These are phyloP conservation scores for Fraxinus angustifolia DNA, from an alignment of 305 asterid genomes.

Conservation along the genomic window DNA sequence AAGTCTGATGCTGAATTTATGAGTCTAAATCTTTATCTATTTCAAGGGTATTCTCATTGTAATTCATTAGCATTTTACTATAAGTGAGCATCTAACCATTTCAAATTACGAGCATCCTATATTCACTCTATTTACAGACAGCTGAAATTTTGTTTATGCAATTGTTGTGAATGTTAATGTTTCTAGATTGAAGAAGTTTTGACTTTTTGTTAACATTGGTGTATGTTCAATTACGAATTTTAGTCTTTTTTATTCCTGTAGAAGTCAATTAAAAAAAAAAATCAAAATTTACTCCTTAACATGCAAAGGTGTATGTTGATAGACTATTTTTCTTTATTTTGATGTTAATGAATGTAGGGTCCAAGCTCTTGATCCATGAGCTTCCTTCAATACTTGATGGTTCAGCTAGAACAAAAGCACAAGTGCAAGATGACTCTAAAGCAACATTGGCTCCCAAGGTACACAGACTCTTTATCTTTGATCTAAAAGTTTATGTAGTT, in stretches of 20 bases:
- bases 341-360: constrained; percentile 47
- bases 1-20: neutral
- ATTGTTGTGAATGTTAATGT: neutral
- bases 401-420: constrained; percentile 67
- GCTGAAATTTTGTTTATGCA: neutral
- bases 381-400: constrained; percentile 84
- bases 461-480: constrained; percentile 8
- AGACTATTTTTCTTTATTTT: neutral
- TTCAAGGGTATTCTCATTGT: neutral
- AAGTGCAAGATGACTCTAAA: constrained; percentile 65
- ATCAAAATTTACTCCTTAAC: neutral
- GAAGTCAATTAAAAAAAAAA: neutral
- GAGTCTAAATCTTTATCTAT: neutral
- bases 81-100: neutral
- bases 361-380: constrained; percentile 72
- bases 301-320: neutral
- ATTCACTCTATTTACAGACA: neutral
- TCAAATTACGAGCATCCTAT: neutral
- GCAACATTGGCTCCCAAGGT: constrained; percentile 95
- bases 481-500: neutral
- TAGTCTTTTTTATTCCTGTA: neutral
- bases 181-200: neutral
- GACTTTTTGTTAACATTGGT: neutral
- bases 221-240: neutral
- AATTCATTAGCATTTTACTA: neutral